These are phyloP conservation scores for Fusarium transvaalense DNA, from an alignment of 2,329 filamentous ascomycete genomes.

Conservation along the genomic window DNA sequence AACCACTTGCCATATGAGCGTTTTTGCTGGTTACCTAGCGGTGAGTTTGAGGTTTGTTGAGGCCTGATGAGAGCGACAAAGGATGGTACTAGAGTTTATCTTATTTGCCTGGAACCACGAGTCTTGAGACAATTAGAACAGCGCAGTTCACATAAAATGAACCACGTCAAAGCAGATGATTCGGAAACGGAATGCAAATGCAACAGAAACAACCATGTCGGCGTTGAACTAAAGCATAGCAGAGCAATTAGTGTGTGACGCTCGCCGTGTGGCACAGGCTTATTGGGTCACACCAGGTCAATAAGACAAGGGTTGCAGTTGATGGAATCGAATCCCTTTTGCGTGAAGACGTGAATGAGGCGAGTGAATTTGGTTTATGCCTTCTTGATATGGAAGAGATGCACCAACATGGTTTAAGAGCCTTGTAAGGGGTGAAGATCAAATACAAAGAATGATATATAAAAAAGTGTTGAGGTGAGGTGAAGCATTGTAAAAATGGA, in stretches of 20 bases:
- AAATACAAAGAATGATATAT: conserved; percentile 1
- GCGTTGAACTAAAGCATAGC: conserved; percentile 25
- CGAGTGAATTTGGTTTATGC: conserved; percentile 17
- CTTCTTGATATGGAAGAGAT: conserved; percentile 10
- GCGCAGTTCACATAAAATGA: conserved; percentile 17
- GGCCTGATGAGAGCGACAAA: conserved; percentile 17
- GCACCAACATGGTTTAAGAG: no score
- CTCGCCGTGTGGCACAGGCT: conserved; percentile 48
- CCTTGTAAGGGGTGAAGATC: conserved; percentile 1
- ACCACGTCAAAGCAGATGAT: conserved; percentile 41
- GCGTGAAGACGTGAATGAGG: conserved; percentile 31
- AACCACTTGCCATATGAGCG: conserved; percentile 5
- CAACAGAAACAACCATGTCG: conserved; percentile 26
- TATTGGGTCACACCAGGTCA: conserved; percentile 44
- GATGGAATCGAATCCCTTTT: conserved; percentile 26
- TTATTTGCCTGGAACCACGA: conserved; percentile 1
- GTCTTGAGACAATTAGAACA: conserved; percentile 4
- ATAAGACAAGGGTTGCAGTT: conserved; percentile 30
- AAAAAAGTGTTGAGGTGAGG: conserved; percentile 10
- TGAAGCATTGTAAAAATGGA: conserved; percentile 17
- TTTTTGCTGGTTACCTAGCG: conserved; percentile 33
- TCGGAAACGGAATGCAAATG: conserved; percentile 32
- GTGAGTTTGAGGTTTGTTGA: conserved; percentile 43
- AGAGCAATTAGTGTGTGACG: conserved; percentile 38
- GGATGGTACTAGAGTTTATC: not conserved